Base-by-base conservation (phyloP, 768 basidiomycete species). In the Phaeolepiota aurea region DNA sequence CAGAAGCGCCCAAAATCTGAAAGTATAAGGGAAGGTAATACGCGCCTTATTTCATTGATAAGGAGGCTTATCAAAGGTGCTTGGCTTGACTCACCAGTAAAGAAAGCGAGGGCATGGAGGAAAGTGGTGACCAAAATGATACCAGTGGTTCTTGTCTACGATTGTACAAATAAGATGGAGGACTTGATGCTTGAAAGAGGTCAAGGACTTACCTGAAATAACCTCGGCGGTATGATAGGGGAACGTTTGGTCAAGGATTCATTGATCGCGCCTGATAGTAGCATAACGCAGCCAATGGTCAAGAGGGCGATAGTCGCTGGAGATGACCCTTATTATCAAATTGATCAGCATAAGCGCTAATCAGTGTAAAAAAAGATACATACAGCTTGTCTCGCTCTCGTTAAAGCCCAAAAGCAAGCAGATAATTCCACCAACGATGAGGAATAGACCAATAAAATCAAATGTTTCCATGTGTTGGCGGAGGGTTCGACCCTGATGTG, bases 1-100 rank as follows among this genome's bases (percentile, higher is more conserved):
- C 83, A 5, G 82, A 82, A 0, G 83, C 68, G 0, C 87, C 87
- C 10, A 87, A 70, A 2, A 82, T 74, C 63, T 90, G 87, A 59
- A 71, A 90, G 54, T 82, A 90, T 2, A 88, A 54, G 1, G 87
- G 86, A 4, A 89, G 67, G 49, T 87, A 87, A 52, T 64, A 82
- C 32, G 76, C 72, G 20, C 70, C 72, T 71, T 28, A 1, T n/a
- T n/a, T n/a, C n/a, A n/a, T n/a, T n/a, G n/a, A n/a, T n/a, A n/a
- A n/a, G n/a, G n/a, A n/a, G n/a, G n/a, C n/a, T n/a, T n/a, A n/a
- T n/a, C n/a, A n/a, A n/a, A n/a, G n/a, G n/a, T n/a, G n/a, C n/a
- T n/a, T n/a, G n/a, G n/a, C n/a, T n/a, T n/a, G 14, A 13, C 42
- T 51, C 52, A 69, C 74, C 74, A 9, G 59, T 56, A 49, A 86